phyloP scores from a whole-genome alignment of 1,284 basidiomycete species.

The Leccinum solheimii region DNA sequence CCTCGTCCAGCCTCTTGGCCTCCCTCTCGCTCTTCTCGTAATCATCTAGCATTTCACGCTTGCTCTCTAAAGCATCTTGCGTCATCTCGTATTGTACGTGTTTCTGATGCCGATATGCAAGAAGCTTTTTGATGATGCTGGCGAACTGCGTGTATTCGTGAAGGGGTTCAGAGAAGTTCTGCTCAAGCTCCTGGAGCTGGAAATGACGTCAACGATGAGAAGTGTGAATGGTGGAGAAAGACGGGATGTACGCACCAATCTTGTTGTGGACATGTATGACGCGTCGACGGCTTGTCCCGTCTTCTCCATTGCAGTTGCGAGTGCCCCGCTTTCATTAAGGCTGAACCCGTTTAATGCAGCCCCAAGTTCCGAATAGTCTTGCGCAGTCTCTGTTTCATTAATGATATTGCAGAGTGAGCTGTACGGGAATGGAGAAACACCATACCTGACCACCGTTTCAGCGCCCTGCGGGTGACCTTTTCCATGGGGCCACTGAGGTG shows the following conservation, averaged over 20 bases:
- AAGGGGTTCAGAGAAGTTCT: constrained; percentile 92
- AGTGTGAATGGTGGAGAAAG: constrained; percentile 8
- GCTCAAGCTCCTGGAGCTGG: constrained; percentile 88
- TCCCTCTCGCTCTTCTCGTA: constrained; percentile 93
- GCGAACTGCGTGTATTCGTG: constrained; percentile 97
- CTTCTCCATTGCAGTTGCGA: constrained; percentile 84
- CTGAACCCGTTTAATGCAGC: constrained; percentile 96
- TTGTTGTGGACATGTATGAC: constrained; percentile 90
- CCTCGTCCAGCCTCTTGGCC: constrained; percentile 86
- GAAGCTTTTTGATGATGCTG: constrained; percentile 88
- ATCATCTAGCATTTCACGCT: constrained; percentile 86
- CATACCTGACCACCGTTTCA: constrained; percentile 92
- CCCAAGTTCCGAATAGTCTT: constrained; percentile 93
- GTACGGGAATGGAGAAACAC: constrained; percentile 7
- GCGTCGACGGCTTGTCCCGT: constrained; percentile 95
- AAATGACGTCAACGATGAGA: constrained; percentile 15
- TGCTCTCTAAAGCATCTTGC: constrained; percentile 85
- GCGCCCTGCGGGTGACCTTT: constrained; percentile 87
- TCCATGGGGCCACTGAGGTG: constrained; percentile 94
- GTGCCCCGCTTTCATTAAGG: constrained; percentile 73
- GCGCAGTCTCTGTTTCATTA: constrained; percentile 65
- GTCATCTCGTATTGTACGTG: constrained; percentile 98
- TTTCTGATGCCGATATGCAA: constrained; percentile 96
- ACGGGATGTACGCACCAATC: constrained; percentile 54
- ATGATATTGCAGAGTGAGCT: constrained; percentile 6